Base-by-base conservation (phyloP, 78 protist genomes). In the Salpingoeca rosetta region DNA sequence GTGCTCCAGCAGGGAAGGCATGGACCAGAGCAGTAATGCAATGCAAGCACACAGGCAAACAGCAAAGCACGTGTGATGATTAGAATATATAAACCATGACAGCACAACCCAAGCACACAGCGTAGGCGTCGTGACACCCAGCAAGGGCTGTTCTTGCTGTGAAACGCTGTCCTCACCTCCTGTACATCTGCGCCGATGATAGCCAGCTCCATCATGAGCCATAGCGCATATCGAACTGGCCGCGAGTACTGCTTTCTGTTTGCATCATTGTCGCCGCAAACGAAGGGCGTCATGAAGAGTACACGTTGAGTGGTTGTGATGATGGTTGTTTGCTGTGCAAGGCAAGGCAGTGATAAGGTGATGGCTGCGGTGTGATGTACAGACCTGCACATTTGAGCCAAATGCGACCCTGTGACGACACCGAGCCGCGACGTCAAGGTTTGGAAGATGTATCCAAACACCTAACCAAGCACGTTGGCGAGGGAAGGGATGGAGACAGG, bases 201-300 rank as follows among this genome's bases (percentile, higher is more conserved):
- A 3, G 97, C 93, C 1, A 91, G 40, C 90, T 94, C 96, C 37
- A 88, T 90, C 90, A 94, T 83, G 57, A 91, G 22, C 96, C 96
- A 94, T 39, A 94, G 88, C 1, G 41, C 0, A 28, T 83, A 56
- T 39, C 92, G 82, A 3, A 90, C 82, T 44, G 42, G 37, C 27
- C n/a, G 65, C 27, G 94, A 91, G 83, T 94, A 93, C 82, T 87
- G 80, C 1, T 92, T 85, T 41, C 91, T 17, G 85, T 51, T 7
- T 7, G 65, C 65, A 51, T 7, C 17, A 51, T 7, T 17, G 65
- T 51, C 31, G 17, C 7, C 65, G 31, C 7, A 51, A 17, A 17
- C 7, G 65, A 51, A 51, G 31, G 65, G 65, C 7, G 17, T 7
- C 65, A 51, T 22, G 17, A 7, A 51, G 31, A 51, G 65, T 17